These are phyloP conservation scores for Pseudocercospora musae DNA, from an alignment of 2,329 filamentous ascomycete species.

Conservation along the genomic window DNA sequence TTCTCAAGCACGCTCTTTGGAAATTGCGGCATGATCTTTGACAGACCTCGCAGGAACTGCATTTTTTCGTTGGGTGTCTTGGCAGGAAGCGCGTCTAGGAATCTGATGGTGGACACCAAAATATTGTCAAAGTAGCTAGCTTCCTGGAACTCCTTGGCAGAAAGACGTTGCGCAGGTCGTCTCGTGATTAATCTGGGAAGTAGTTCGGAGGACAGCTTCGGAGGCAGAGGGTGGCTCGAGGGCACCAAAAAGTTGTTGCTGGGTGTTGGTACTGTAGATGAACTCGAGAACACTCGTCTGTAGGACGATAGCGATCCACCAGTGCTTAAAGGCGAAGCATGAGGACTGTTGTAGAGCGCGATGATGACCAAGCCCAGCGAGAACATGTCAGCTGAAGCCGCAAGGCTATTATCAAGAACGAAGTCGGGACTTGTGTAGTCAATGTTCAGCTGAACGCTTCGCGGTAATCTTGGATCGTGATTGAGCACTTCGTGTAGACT, in stretches of 20 bases:
- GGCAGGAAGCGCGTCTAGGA: slow-evolving; percentile 83
- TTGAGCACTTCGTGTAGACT: slow-evolving; percentile 80
- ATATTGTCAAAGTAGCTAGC: slow-evolving; percentile 97
- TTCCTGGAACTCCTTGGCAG: slow-evolving; percentile 86
- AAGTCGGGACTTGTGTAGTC: slow-evolving; percentile 96
- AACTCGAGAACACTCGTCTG: slow-evolving; percentile 75
- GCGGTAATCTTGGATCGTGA: slow-evolving; percentile 77
- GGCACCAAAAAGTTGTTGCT: slow-evolving; percentile 73
- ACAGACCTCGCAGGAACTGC: slow-evolving; percentile 84
- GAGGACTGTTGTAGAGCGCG: slow-evolving; percentile 91
- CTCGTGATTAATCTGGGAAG: slow-evolving; percentile 83
- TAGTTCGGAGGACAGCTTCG: slow-evolving; percentile 70
- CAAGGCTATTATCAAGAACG: slow-evolving; percentile 84
- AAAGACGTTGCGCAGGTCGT: slow-evolving; percentile 80
- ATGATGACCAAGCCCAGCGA: slow-evolving; percentile 85
- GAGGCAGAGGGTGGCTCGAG: slow-evolving; percentile 73
- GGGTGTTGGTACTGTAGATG: slow-evolving; percentile 72
- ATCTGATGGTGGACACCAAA: slow-evolving; percentile 91
- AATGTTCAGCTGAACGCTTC: slow-evolving; percentile 79
- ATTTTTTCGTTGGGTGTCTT: slow-evolving; percentile 90
- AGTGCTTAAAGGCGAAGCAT: slow-evolving; percentile 78
- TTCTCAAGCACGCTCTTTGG: slow-evolving; percentile 91
- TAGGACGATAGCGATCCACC: slow-evolving; percentile 80
- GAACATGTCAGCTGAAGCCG: slow-evolving; percentile 84
- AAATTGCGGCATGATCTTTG: slow-evolving; percentile 84